Percentiles rank a stretch among this genome's conserved stretches.
phyloP scores from a whole-genome alignment of 2,329 filamentous ascomycete genomes.

The Paracoccidioides brasiliensis region DNA sequence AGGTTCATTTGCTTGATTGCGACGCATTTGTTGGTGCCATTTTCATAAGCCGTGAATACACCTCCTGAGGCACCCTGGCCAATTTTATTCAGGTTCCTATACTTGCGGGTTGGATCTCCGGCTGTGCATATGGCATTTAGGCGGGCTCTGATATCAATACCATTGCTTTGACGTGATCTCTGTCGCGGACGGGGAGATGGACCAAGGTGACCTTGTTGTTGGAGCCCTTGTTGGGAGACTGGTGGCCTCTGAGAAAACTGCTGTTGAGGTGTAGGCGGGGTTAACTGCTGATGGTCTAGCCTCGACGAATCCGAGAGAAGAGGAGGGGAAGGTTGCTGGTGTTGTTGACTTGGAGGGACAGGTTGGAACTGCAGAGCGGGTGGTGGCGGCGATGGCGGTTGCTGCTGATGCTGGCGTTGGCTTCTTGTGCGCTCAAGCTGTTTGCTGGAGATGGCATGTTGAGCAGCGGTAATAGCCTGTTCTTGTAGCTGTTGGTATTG shows the following conservation, averaged over 20 bases:
- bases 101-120: slow-evolving; percentile 78
- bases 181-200: slow-evolving; percentile 59
- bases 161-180: slow-evolving; percentile 63
- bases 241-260: slow-evolving; percentile 28
- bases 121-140: slow-evolving; percentile 83
- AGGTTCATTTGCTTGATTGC: slow-evolving; percentile 99
- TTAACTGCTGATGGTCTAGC: slow-evolving; percentile 11
- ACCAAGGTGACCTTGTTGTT: slow-evolving; percentile 30
- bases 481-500: slow-evolving; percentile 61
- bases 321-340: slow-evolving; percentile 23
- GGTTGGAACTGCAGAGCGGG: slow-evolving; percentile 14
- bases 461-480: slow-evolving; percentile 65
- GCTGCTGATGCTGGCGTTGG: slow-evolving; percentile 47
- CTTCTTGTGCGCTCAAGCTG: slow-evolving; percentile 62
- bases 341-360: slow-evolving; percentile 42
- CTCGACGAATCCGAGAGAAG: slow-evolving; percentile 10
- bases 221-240: slow-evolving; percentile 23
- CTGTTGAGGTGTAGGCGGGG: slow-evolving; percentile 21
- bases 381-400: slow-evolving; percentile 31
- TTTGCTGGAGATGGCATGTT: slow-evolving; percentile 58
- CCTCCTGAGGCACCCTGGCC: slow-evolving; percentile 94
- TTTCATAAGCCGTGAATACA: slow-evolving; percentile 83
- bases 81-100: slow-evolving; percentile 82
- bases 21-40: slow-evolving; percentile 71
- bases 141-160: slow-evolving; percentile 67